Evolutionary conservation across 805 yeast species (phyloP).

Genomic region (Yarrowia sp.): DNA sequence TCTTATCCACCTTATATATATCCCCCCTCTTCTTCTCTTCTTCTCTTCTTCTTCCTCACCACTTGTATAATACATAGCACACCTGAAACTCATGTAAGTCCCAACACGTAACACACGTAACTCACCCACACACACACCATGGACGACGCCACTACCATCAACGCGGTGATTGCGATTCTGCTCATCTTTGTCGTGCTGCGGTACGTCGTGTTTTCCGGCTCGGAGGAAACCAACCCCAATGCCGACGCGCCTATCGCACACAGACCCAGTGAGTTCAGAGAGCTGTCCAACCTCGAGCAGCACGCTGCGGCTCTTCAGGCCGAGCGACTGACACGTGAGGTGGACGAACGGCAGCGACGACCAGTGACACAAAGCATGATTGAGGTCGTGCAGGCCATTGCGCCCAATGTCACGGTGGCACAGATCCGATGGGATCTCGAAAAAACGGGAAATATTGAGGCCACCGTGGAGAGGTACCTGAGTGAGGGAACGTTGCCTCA

Average conservation of each 20-base stretch:
- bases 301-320: slow-evolving; percentile 18
- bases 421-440: slow-evolving; percentile 75
- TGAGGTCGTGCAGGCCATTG: slow-evolving; percentile 78
- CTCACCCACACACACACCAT: background rate
- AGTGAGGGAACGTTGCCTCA: slow-evolving; percentile 57
- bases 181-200: slow-evolving; percentile 30
- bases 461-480: slow-evolving; percentile 70
- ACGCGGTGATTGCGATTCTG: slow-evolving; percentile 32
- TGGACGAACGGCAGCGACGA: slow-evolving; percentile 4
- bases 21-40: background rate
- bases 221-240: slow-evolving; percentile 8
- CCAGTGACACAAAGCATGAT: slow-evolving; percentile 53
- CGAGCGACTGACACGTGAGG: slow-evolving; percentile 5
- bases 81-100: background rate
- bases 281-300: slow-evolving; percentile 10
- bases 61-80: no score
- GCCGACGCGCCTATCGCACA: slow-evolving; percentile 6
- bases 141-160: slow-evolving; percentile 3
- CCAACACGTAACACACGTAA: slow-evolving; percentile 8
- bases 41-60: background rate
- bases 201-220: slow-evolving; percentile 27
- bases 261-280: slow-evolving; percentile 10
- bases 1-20: background rate
- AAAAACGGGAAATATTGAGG: slow-evolving; percentile 66
- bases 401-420: slow-evolving; percentile 64